Evolutionary conservation across 129 eudicot species (phyloP).

Genomic region (Lactuca saligna): DNA sequence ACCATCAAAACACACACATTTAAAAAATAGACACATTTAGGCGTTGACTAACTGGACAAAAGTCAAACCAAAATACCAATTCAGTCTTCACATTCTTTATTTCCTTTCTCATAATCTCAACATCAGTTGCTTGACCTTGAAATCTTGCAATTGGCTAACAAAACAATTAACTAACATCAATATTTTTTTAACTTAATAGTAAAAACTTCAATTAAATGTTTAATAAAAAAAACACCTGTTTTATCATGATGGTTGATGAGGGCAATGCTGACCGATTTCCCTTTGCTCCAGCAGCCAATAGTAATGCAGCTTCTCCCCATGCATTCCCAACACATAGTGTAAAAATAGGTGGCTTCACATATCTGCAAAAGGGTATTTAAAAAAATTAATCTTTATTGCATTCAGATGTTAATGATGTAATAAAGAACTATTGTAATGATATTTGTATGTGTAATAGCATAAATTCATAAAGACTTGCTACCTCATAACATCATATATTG

Average conservation of each 20-base stretch:
- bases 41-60: slow-evolving; percentile 1
- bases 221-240: slow-evolving; percentile 50
- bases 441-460: slow-evolving; percentile 13
- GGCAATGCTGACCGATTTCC: slow-evolving; percentile 98
- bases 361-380: slow-evolving; percentile 37
- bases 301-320: slow-evolving; percentile 98
- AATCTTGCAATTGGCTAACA: slow-evolving; percentile 91
- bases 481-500: slow-evolving; percentile 85
- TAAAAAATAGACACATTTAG: neutral
- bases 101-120: slow-evolving; percentile 73
- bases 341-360: slow-evolving; percentile 73
- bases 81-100: slow-evolving; percentile 54
- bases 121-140: slow-evolving; percentile 92
- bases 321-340: slow-evolving; percentile 96
- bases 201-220: neutral
- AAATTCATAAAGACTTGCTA: slow-evolving; percentile 26
- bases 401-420: neutral
- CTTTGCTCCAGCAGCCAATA: slow-evolving; percentile 88
- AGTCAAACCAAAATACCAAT: slow-evolving; percentile 34
- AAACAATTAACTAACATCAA: slow-evolving; percentile 5
- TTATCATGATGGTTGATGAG: slow-evolving; percentile 90
- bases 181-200: neutral
- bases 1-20: neutral
- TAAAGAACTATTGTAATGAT: slow-evolving; percentile 2
- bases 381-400: neutral